Evolutionary conservation across 257 asterid genomes (phyloP).

Genomic region (Ehretia macrophylla): DNA sequence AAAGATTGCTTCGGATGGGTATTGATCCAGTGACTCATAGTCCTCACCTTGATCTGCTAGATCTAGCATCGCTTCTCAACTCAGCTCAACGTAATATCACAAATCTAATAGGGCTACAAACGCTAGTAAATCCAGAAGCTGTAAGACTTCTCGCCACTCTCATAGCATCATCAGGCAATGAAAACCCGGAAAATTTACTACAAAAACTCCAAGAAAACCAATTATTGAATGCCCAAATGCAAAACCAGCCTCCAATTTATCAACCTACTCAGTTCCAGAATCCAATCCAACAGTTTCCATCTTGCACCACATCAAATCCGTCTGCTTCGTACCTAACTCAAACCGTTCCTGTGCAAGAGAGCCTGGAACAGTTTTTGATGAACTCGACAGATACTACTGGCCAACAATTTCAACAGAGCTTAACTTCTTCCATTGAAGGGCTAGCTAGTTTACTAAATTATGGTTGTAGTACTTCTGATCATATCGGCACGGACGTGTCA

Average conservation of each 20-base stretch:
- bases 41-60: slow-evolving; percentile 67
- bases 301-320: slow-evolving; percentile 17
- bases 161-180: slow-evolving; percentile 31
- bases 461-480: slow-evolving; percentile 25
- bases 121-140: slow-evolving; percentile 64
- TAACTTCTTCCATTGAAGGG: background rate
- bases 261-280: slow-evolving; percentile 44
- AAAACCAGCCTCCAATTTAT: slow-evolving; percentile 19
- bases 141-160: slow-evolving; percentile 46
- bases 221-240: slow-evolving; percentile 27
- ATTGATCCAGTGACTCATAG: slow-evolving; percentile 87
- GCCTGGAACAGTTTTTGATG: slow-evolving; percentile 23
- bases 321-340: slow-evolving; percentile 17
- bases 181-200: slow-evolving; percentile 33
- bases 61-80: slow-evolving; percentile 52
- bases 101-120: slow-evolving; percentile 56
- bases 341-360: slow-evolving; percentile 24
- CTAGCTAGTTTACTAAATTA: slow-evolving; percentile 8
- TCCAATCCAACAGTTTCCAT: slow-evolving; percentile 31
- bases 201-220: slow-evolving; percentile 48
- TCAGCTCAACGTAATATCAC: slow-evolving; percentile 51
- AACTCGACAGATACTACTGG: slow-evolving; percentile 10
- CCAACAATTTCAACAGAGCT: slow-evolving; percentile 25
- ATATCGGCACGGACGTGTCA: slow-evolving; percentile 26
- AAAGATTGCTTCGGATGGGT: slow-evolving; percentile 66